phyloP scores from a whole-genome alignment of 306 rosid species.

The Gastrolobium villosum region DNA sequence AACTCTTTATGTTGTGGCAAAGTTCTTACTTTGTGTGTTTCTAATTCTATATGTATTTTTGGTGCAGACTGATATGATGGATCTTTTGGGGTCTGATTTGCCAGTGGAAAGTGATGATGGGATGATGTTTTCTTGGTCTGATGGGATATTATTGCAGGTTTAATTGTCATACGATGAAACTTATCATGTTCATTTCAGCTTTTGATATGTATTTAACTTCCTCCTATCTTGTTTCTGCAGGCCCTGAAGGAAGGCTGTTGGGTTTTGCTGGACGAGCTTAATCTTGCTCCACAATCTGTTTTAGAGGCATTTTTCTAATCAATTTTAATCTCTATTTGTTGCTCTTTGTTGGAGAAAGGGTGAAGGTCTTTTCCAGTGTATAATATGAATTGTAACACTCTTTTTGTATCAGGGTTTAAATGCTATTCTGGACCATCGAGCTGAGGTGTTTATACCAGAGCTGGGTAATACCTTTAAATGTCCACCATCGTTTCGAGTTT shows the following conservation, averaged over 20 bases:
- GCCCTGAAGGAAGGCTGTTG: conserved; percentile 94
- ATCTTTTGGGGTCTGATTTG: conserved; percentile 91
- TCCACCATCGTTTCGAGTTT: conserved; percentile 87
- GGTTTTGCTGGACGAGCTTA: conserved; percentile 98
- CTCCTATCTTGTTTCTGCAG: conserved; percentile 57
- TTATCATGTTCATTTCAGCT: conserved; percentile 21
- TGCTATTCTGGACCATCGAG: conserved; percentile 98
- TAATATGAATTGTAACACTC: conserved; percentile 37
- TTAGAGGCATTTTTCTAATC: conserved; percentile 69
- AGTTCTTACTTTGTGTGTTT: not conserved
- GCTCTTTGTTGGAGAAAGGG: not conserved
- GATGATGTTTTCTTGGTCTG: conserved; percentile 93
- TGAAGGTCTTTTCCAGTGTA: conserved; percentile 16
- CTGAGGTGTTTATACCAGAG: conserved; percentile 96
- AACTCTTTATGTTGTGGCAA: conserved; percentile 8
- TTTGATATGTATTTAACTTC: conserved; percentile 43
- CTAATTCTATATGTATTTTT: conserved; percentile 19
- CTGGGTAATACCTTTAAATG: conserved; percentile 83
- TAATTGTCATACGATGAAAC: conserved; percentile 35
- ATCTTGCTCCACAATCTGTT: conserved; percentile 98
- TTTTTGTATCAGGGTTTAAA: conserved; percentile 77
- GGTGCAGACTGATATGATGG: conserved; percentile 97
- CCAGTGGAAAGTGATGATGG: conserved; percentile 92
- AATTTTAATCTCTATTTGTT: conserved; percentile 2
- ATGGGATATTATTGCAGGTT: conserved; percentile 96